Conservation (phyloP, 805 yeast species). For the Phaffomyces thermotolerans region DNA sequence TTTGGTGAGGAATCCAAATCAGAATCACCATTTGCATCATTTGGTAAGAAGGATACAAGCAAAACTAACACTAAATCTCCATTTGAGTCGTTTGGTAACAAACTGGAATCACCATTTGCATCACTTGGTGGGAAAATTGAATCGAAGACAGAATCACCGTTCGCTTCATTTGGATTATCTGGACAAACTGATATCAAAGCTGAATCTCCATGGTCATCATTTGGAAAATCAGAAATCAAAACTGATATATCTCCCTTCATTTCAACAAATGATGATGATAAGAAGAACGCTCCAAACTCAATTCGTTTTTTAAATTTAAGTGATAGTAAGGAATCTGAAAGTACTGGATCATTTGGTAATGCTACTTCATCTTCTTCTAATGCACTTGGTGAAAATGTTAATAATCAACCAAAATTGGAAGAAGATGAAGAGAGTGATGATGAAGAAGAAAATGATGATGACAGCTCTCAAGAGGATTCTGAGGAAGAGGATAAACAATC, state of each 20-base stretch:
- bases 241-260: background rate
- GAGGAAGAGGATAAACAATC: background rate
- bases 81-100: conserved; percentile 14
- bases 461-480: conserved; percentile 3
- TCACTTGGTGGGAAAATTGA: conserved; percentile 7
- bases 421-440: background rate
- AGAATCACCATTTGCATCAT: conserved; percentile 8
- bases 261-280: background rate
- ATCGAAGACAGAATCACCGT: conserved; percentile 12
- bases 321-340: no score
- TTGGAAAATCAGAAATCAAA: conserved; percentile 1
- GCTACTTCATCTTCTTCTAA: no score
- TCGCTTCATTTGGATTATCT: conserved; percentile 6
- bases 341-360: no score
- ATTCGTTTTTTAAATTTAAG: background rate
- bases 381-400: no score
- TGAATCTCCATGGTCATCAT: conserved; percentile 6
- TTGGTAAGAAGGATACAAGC: background rate
- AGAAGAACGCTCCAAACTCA: background rate
- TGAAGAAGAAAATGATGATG: background rate
- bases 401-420: background rate
- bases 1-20: background rate
- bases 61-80: conserved; percentile 11
- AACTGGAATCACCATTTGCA: conserved; percentile 10
- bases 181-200: conserved; percentile 4